These are phyloP conservation scores for Ostreobium quekettii DNA, from an alignment of 139 green algal species.

Conservation along the genomic window DNA sequence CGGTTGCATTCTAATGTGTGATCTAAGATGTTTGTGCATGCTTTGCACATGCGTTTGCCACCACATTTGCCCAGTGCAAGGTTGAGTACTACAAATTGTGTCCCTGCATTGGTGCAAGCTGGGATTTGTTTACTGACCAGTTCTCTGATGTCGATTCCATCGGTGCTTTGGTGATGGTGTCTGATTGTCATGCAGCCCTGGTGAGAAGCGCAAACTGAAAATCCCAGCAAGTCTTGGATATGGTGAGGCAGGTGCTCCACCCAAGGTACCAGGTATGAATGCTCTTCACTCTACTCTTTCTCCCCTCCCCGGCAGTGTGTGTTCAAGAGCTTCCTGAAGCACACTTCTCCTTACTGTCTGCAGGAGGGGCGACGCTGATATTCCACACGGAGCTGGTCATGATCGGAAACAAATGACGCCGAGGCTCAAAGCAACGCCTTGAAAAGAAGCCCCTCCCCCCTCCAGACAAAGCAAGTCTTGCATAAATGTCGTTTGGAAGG, in stretches of 20 bases:
- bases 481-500: no score
- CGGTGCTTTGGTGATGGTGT: neutral
- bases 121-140: no score
- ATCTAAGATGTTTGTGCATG: neutral
- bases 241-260: constrained; percentile 38
- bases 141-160: neutral
- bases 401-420: no score
- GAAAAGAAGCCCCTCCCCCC: no score
- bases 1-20: neutral
- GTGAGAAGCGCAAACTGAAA: constrained; percentile 55
- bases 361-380: no score
- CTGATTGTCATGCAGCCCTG: constrained; percentile 21
- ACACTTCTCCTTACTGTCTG: no score
- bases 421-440: no score
- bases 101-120: neutral
- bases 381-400: no score
- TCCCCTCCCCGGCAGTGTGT: no score
- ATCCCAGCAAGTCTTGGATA: constrained; percentile 56
- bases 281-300: no score
- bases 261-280: constrained; percentile 39
- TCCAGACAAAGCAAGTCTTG: no score
- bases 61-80: neutral
- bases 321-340: no score
- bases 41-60: neutral
- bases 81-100: neutral